Conservation (phyloP, 2,329 filamentous ascomycete species). For the Emergomyces africanus region DNA sequence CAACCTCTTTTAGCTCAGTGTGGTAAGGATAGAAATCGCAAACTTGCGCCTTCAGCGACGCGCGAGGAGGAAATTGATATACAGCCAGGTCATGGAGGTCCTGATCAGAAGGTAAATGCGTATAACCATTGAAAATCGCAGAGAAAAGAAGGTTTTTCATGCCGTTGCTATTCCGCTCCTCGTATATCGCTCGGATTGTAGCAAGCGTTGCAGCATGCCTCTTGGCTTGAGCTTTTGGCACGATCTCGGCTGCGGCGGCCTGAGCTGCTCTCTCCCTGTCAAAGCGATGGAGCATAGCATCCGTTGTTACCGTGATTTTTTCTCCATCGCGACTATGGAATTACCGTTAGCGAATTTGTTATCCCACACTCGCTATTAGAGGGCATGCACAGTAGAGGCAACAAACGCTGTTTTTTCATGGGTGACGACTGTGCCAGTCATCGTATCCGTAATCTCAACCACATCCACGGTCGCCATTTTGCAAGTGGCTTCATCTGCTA, state of each 20-base stretch:
- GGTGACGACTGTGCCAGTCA: neutral
- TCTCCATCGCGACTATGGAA: neutral
- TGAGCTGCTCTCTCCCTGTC: neutral
- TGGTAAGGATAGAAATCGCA: neutral
- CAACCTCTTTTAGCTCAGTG: neutral
- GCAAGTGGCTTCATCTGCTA: neutral
- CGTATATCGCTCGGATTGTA: neutral
- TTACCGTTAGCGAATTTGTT: neutral
- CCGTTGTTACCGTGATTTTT: neutral
- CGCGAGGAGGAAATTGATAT: neutral
- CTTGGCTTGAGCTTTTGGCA: neutral
- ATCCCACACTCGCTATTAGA: neutral
- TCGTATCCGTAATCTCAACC: neutral
- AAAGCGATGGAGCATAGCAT: neutral
- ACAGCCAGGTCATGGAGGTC: neutral
- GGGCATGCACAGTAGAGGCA: neutral
- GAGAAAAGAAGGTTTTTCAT: constrained; percentile 1
- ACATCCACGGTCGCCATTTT: neutral
- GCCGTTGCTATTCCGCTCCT: neutral
- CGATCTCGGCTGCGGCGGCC: neutral
- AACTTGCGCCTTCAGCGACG: neutral
- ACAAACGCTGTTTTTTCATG: neutral
- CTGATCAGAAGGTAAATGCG: neutral
- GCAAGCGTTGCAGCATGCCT: neutral
- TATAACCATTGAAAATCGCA: neutral